Percentiles rank a stretch among this genome's conserved stretches.
phyloP scores from a whole-genome alignment of 805 yeast genomes.

The Pichia heedii region DNA sequence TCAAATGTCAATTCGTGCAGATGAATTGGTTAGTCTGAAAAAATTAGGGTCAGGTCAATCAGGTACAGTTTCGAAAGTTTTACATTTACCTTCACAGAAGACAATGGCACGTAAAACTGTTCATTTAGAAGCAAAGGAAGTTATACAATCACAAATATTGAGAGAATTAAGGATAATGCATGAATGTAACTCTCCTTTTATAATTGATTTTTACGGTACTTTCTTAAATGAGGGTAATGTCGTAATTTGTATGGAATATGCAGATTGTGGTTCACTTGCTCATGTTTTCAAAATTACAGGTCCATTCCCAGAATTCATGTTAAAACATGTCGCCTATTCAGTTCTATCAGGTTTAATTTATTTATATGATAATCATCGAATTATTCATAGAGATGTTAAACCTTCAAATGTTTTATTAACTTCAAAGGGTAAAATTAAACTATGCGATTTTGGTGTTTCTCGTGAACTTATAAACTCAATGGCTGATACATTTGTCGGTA shows the following conservation, averaged over 20 bases:
- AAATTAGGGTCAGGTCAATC: conserved; percentile 89
- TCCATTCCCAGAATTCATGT: conserved; percentile 55
- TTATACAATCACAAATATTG: conserved; percentile 72
- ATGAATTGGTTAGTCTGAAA: conserved; percentile 66
- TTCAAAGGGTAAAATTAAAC: conserved; percentile 76
- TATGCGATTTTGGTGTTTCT: conserved; percentile 96
- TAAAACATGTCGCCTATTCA: conserved; percentile 65
- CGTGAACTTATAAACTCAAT: conserved; percentile 87
- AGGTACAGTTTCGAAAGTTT: conserved; percentile 82
- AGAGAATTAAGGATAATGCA: conserved; percentile 87
- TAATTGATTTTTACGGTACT: conserved; percentile 88
- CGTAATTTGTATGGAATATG: conserved; percentile 89
- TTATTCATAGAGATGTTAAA: conserved; percentile 92
- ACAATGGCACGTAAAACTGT: conserved; percentile 87
- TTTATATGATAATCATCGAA: conserved; percentile 72
- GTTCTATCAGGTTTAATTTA: conserved; percentile 77
- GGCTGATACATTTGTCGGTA: conserved; percentile 97
- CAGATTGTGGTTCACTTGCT: conserved; percentile 91
- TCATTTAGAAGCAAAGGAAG: conserved; percentile 73
- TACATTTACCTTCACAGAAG: conserved; percentile 81
- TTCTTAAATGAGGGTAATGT: conserved; percentile 67
- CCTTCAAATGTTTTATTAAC: conserved; percentile 90
- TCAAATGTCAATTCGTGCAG: conserved; percentile 42
- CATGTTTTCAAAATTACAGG: conserved; percentile 56
- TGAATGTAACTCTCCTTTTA: conserved; percentile 76